phyloP scores from a whole-genome alignment of 2,329 filamentous ascomycete genomes.

The Paecilomyces dactylethromorphus region DNA sequence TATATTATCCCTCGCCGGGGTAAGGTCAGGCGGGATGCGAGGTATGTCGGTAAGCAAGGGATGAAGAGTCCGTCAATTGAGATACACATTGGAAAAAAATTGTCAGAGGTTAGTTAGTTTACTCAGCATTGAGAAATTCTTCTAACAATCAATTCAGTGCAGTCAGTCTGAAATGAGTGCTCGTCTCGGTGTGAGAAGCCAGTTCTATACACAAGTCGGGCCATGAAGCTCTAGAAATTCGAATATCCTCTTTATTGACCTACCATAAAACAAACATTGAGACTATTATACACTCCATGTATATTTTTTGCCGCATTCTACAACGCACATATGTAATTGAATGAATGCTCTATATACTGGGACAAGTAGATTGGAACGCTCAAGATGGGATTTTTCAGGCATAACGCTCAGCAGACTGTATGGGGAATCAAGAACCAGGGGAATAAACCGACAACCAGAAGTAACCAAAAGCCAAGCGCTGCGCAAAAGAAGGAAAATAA shows the following conservation, averaged over 20 bases:
- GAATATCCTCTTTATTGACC: neutral
- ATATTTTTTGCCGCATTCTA: neutral
- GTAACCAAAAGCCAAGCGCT: too few relatives aligned
- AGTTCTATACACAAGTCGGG: too few relatives aligned
- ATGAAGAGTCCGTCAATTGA: neutral
- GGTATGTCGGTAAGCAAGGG: neutral
- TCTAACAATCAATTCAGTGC: neutral
- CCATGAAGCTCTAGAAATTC: too few relatives aligned
- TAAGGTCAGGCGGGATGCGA: neutral
- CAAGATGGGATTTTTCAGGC: neutral
- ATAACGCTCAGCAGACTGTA: neutral
- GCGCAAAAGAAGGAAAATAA: neutral
- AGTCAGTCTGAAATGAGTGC: too few relatives aligned
- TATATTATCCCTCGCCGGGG: neutral
- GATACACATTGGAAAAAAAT: neutral
- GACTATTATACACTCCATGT: neutral
- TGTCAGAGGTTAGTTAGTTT: neutral
- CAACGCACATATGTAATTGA: neutral
- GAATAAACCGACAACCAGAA: too few relatives aligned
- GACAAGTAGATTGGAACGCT: neutral
- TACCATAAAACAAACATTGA: neutral
- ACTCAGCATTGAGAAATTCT: neutral
- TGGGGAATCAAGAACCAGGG: neutral
- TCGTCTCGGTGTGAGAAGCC: too few relatives aligned
- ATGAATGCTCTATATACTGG: neutral